phyloP scores from a whole-genome alignment of 805 yeast species.

The Cyberlindnera xylosilytica region DNA sequence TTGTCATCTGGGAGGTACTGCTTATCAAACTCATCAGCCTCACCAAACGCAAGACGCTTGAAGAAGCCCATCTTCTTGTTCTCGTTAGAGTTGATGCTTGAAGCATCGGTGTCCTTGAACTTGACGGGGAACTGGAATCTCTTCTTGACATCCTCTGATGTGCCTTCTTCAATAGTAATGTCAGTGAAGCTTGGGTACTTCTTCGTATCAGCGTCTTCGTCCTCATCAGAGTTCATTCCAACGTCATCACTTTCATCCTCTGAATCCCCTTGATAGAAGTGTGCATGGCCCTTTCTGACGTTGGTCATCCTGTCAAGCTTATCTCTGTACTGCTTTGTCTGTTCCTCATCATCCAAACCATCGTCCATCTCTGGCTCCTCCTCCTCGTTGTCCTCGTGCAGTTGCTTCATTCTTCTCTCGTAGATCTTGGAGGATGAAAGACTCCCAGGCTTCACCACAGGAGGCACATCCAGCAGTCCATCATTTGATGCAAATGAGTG shows the following conservation, averaged over 20 bases:
- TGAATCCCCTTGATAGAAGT: constrained; percentile 18
- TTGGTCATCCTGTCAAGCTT: constrained; percentile 20
- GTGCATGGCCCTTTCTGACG: constrained; percentile 14
- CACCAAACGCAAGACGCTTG: constrained; percentile 20
- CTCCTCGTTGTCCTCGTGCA: constrained; percentile 12
- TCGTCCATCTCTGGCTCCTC: constrained; percentile 5
- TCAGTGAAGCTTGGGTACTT: not conserved
- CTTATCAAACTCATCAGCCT: constrained; percentile 24
- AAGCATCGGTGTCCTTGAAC: not conserved
- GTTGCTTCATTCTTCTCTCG: constrained; percentile 22
- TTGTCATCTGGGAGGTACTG: constrained; percentile 26
- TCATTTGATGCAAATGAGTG: constrained; percentile 7
- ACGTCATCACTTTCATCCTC: constrained; percentile 20
- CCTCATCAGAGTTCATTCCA: constrained; percentile 17
- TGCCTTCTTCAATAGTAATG: not conserved
- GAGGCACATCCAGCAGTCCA: not conserved
- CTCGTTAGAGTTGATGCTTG: not conserved
- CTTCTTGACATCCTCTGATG: not conserved
- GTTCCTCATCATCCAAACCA: not conserved
- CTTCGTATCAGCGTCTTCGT: not conserved
- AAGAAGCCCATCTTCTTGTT: constrained; percentile 12
- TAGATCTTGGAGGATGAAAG: constrained; percentile 20
- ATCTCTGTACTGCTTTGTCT: constrained; percentile 11
- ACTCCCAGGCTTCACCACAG: constrained; percentile 4
- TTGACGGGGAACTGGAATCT: not conserved